These are phyloP conservation scores for Calocybe gambosa DNA, from an alignment of 1,284 basidiomycete species.

Conservation along the genomic window DNA sequence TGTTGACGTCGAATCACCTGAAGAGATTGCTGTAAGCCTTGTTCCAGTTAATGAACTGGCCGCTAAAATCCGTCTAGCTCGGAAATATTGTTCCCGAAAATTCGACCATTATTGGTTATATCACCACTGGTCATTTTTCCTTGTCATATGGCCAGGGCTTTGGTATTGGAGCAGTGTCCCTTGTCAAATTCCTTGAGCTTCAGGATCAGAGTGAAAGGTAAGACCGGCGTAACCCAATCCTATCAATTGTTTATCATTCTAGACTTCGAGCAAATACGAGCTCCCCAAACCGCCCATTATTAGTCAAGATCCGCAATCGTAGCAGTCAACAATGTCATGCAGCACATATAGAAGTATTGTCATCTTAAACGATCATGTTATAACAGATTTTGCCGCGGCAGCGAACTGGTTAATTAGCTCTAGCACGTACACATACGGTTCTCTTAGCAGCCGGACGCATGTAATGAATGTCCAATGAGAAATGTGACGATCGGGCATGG, in stretches of 20 bases:
- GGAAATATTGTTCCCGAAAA: constrained; percentile 35
- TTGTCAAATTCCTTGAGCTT: constrained; percentile 48
- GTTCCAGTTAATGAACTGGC: neutral
- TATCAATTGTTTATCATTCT: neutral
- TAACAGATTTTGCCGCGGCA: neutral
- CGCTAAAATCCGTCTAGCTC: constrained; percentile 30
- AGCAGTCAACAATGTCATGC: constrained; percentile 38
- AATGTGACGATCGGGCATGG: neutral
- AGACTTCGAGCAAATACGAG: constrained; percentile 15
- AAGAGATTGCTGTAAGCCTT: constrained; percentile 35
- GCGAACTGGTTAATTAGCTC: neutral
- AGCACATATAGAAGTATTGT: constrained; percentile 34
- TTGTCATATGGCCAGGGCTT: constrained; percentile 69
- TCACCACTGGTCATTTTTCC: constrained; percentile 77
- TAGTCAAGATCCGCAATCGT: constrained; percentile 45
- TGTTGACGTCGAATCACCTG: constrained; percentile 24
- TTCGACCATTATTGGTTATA: constrained; percentile 63
- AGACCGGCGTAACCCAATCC: neutral
- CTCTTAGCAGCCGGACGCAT: neutral
- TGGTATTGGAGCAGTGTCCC: constrained; percentile 65
- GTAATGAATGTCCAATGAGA: constrained; percentile 7
- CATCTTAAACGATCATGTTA: neutral
- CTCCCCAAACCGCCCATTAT: constrained; percentile 20
- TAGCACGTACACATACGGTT: neutral
- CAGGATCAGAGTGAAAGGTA: constrained; percentile 48